phyloP scores from a whole-genome alignment of 2,329 filamentous ascomycete species.

The Aureobasidium musti region DNA sequence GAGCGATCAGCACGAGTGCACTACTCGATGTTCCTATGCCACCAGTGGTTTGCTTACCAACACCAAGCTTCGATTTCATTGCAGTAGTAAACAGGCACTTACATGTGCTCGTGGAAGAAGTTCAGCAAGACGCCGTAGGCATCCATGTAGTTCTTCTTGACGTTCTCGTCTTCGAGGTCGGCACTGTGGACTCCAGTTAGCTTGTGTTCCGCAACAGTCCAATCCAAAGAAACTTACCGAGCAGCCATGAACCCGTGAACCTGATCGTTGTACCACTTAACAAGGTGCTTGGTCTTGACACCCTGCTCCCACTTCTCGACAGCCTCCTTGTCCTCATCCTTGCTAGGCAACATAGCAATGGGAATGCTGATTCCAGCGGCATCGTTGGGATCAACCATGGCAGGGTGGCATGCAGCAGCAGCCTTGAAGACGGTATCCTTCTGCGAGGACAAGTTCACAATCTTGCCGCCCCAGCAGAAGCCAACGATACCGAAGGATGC shows the following conservation, averaged over 20 bases:
- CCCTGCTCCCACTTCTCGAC: constrained; percentile 53
- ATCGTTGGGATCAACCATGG: constrained; percentile 62
- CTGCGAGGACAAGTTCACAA: constrained; percentile 57
- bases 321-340: constrained; percentile 58
- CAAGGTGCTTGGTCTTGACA: constrained; percentile 50
- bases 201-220: not conserved
- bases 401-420: constrained; percentile 59
- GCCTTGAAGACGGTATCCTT: constrained; percentile 59
- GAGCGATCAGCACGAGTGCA: not conserved
- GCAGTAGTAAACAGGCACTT: constrained; percentile 39
- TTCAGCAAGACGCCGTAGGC: constrained; percentile 53
- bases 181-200: constrained; percentile 37
- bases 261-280: constrained; percentile 54
- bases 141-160: constrained; percentile 54
- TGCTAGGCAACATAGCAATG: constrained; percentile 58
- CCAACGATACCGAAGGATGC: constrained; percentile 62
- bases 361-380: constrained; percentile 59
- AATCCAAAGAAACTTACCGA: constrained; percentile 32
- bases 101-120: constrained; percentile 57
- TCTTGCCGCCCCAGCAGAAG: constrained; percentile 57
- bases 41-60: constrained; percentile 4
- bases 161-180: constrained; percentile 51
- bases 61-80: not conserved
- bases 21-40: not conserved
- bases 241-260: constrained; percentile 52